phyloP scores from a whole-genome alignment of 345 rosid genomes.

The Alliaria petiolata region DNA sequence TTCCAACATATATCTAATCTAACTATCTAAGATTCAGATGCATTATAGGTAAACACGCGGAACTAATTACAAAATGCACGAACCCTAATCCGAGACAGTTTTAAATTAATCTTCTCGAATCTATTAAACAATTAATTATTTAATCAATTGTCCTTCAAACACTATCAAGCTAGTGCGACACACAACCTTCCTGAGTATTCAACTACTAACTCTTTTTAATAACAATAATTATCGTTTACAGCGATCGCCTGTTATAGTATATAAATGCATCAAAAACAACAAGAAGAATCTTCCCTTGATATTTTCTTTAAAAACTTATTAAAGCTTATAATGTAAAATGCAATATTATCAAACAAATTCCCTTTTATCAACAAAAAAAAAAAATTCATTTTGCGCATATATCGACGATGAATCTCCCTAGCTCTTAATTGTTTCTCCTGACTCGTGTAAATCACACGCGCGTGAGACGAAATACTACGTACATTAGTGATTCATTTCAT shows the following conservation, averaged over 20 bases:
- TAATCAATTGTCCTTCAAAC: constrained; percentile 5
- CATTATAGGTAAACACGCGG: constrained; percentile 37
- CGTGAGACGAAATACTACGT: constrained; percentile 14
- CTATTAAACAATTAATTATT: constrained; percentile 17
- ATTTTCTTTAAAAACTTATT: not conserved
- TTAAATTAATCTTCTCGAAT: constrained; percentile 29
- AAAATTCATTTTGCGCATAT: not conserved
- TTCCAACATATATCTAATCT: not conserved
- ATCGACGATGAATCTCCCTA: not conserved
- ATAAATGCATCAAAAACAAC: constrained; percentile 24
- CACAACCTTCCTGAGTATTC: constrained; percentile 28
- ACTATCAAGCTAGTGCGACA: constrained; percentile 30
- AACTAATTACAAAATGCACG: constrained; percentile 30
- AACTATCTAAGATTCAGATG: constrained; percentile 40
- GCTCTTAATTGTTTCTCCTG: constrained; percentile 1
- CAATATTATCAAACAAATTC: not conserved
- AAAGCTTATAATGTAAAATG: not conserved
- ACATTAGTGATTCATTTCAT: not conserved
- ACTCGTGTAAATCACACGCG: constrained; percentile 6
- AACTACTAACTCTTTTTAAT: constrained; percentile 17
- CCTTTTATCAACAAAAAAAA: not conserved
- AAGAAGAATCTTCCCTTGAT: constrained; percentile 18
- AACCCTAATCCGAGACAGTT: constrained; percentile 38
- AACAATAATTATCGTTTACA: constrained; percentile 26
- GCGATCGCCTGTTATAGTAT: constrained; percentile 14